Conservation (phyloP, 2,329 filamentous ascomycete species). For the Talaromyces sp. region DNA sequence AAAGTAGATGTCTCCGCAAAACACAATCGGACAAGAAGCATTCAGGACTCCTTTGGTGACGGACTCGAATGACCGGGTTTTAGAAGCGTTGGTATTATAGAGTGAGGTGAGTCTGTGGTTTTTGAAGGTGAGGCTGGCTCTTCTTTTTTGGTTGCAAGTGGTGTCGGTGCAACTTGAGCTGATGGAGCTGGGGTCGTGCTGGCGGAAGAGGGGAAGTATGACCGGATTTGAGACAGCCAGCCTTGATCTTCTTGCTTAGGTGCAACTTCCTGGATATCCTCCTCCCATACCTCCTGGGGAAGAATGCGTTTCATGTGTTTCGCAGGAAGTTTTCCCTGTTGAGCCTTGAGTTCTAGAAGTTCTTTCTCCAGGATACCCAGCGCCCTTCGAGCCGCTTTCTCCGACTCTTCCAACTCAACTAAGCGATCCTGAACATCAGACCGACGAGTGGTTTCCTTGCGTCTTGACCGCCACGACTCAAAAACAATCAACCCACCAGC, state of each 20-base stretch:
- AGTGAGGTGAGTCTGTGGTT: background rate
- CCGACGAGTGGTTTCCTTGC: slow-evolving; percentile 58
- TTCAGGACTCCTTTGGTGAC: slow-evolving; percentile 10
- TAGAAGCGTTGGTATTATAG: slow-evolving; percentile 1
- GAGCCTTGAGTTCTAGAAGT: slow-evolving; percentile 39
- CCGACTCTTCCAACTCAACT: slow-evolving; percentile 54
- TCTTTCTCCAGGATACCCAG: slow-evolving; percentile 47
- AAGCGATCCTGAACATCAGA: slow-evolving; percentile 61
- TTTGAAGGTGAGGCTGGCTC: background rate
- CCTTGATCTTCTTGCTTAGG: slow-evolving; percentile 27
- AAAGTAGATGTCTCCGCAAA: background rate
- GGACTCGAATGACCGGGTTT: slow-evolving; percentile 1
- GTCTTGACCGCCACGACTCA: slow-evolving; percentile 58
- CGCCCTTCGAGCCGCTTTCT: slow-evolving; percentile 39
- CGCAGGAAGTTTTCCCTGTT: slow-evolving; percentile 31
- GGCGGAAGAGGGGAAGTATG: slow-evolving; percentile 29
- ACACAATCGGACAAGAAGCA: background rate
- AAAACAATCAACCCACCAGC: slow-evolving; percentile 61
- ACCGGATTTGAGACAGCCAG: slow-evolving; percentile 34
- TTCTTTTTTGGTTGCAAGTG: background rate
- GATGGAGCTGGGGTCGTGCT: slow-evolving; percentile 1
- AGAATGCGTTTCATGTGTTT: slow-evolving; percentile 35
- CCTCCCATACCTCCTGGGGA: slow-evolving; percentile 40
- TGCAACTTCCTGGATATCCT: slow-evolving; percentile 26
- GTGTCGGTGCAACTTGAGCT: background rate